Evolutionary conservation across 179 eudicot genomes (phyloP), one percentile per base, ranked within the genome.

Genomic region (Carnegiea gigantea): DNA sequence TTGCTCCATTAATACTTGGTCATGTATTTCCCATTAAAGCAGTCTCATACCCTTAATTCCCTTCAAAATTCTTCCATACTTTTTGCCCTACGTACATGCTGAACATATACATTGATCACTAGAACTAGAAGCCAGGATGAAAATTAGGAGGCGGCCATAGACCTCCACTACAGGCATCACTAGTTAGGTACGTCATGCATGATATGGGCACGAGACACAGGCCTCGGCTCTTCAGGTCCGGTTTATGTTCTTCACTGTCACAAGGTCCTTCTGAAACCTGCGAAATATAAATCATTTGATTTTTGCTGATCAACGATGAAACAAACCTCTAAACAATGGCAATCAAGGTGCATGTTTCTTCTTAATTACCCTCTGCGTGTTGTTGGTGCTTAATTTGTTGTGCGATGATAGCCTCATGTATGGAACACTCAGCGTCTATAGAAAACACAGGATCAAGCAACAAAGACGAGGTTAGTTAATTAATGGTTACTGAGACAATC

Each of bases 371-470:
- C 87, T 88, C 75, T 77, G 83, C 26, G 79, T 67, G 28, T 78
- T 78, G 79, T 73, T 86, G 59, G 84, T 85, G 85, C 82, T 84
- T 14, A 36, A 9, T 85, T 85, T 89, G 89, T 83, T 87, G 82
- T 86, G 84, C 20, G 91, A 84, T 77, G 93, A 82, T 28, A 78
- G 87, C 90, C 93, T 94, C 97, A 94, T 90, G 87, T 93, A 94
- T 84, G 98, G 98, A 53, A 93, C 93, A 72, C 98, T 93, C 2
- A 94, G 75, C 43, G 98, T 94, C 98, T 94, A 87, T 33, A 38
- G 70, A 9, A 57, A 7, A 33, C 36, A 49, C 21, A 49, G 75
- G 79, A 77, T 21, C 78, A 80, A 82, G 81, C 82, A 84, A 88
- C 57, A 51, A 51, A 51, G 17, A 9, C 57, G 20, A 51, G 57